Base-by-base conservation (phyloP, 805 yeast species). In the Blastobotrys robertii region DNA sequence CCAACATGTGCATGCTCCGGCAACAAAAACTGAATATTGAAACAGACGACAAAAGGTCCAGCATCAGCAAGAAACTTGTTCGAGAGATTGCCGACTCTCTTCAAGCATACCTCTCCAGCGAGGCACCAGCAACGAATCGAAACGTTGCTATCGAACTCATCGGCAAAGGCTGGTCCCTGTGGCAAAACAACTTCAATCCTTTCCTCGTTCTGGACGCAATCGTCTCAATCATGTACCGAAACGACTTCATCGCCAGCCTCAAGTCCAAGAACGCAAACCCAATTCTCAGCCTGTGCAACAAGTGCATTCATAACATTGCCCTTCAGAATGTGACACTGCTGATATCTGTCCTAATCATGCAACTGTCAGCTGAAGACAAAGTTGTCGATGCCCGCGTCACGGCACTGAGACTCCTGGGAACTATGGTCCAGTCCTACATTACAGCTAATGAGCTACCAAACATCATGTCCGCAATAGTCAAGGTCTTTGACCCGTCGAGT, bases 151-250 rank as follows among this genome's bases (percentile, higher is more conserved):
- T 51, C 22, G 48, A 44, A 34, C 33, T 53, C 8, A 46, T 53
- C 37, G 57, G 57, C 9, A 42, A 35, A 19, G 48, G 51, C n/a
- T 53, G 57, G 57, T 14, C 25, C 4, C 14, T 49, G 6, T 50
- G 53, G 54, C 51, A 53, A 39, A 45, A 50, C 35, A 35, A 40
- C 34, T 46, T 51, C 43, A 53, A 50, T 40, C 57, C 57, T 2
- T 33, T 51, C 13, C 14, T 32, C 11, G 44, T 53, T 29, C 36
- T 53, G 15, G 49, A 44, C 16, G 38, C 49, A 3, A 19, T 53
- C 9, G 35, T 53, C 8, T 16, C 12, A 3, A 39, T 49, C 15
- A 34, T 51, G 15, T 48, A 37, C 25, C 41, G 12, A 10, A 31
- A 14, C 15, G 25, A 31, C 16, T 12, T 22, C 16, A 19, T 13